Evolutionary conservation across 1,139 yeast genomes (phyloP), one percentile per base, ranked within the genome.

Genomic region (Groenewaldozyma auringiensis): DNA sequence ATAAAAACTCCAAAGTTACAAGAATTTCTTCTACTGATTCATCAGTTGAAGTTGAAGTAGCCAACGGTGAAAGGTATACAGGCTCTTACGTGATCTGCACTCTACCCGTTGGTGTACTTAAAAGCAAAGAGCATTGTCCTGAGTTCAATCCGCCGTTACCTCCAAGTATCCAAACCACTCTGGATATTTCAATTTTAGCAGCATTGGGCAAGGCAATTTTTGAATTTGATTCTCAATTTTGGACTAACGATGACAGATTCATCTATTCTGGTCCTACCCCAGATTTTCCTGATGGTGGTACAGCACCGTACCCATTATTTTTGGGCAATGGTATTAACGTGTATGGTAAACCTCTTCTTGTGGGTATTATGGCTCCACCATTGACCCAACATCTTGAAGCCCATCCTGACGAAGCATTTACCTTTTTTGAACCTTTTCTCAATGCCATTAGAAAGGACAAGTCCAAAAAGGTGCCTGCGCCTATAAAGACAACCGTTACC

Each of bases 121-220:
- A 55, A 54, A 34, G 31, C 11, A 40, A 27, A 6, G 40, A 41
- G 3, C 21, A 56, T 41, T 20, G 25, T 11, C 73, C 82, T 27
- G 60, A 61, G 32, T 83, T 88, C 76, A 57, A 55, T 1, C 92
- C 94, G 0, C 61, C 68, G 2, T 65, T 86, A 20, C 88, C 92
- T 0, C 9, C 40, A 1, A 52, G 58, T 0, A 66, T 85, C 16
- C 51, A 54, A 1, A 65, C 65, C 0, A 71, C 86, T 0, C 61
- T 84, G 6, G 52, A 65, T 1, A 67, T 65, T 2, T 70, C 82
- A 49, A 81, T 80, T 53, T 81, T 78, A 61, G 89, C 87, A 0
- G 76, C 84, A 0, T 65, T 87, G 43, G 95, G 95, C 0, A 87
- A 87, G 62, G 81, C 84, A 3, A 68, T 83, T 0, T 72, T 87